Conservation (phyloP, 2,329 filamentous ascomycete genomes). For the Arthrobotrys musiformis region DNA sequence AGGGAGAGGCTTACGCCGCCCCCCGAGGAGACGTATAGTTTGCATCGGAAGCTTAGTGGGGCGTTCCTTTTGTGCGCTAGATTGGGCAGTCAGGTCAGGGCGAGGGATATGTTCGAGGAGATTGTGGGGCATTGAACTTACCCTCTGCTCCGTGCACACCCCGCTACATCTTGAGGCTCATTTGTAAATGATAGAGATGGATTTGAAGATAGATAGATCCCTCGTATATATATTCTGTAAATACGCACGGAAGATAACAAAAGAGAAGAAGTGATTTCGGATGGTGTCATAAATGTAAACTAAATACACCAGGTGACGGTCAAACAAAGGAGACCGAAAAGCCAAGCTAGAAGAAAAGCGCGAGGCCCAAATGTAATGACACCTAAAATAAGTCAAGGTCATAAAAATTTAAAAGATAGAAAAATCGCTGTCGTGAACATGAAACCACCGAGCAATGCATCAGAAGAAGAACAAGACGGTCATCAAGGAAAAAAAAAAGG, state of each 20-base stretch:
- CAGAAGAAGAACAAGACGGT: background rate
- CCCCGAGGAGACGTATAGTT: conserved; percentile 94
- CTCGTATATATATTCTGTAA: conserved; percentile 28
- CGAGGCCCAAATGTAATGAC: background rate
- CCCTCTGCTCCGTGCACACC: too few species aligned
- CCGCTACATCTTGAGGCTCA: too few species aligned
- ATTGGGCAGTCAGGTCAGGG: conserved; percentile 82
- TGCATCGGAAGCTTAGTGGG: conserved; percentile 94
- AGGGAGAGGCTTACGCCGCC: conserved; percentile 87
- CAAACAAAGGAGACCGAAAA: background rate
- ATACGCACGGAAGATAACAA: too few species aligned
- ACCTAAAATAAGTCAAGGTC: background rate
- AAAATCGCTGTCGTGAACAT: conserved; percentile 39
- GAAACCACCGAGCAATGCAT: conserved; percentile 49
- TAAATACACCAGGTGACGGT: too few species aligned
- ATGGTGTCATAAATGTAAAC: too few species aligned
- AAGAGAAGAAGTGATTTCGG: too few species aligned
- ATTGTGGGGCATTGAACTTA: conserved; percentile 59
- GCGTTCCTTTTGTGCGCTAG: conserved; percentile 92
- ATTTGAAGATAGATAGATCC: conserved; percentile 22
- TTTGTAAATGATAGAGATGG: background rate
- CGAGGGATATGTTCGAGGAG: conserved; percentile 79
- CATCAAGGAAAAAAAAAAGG: background rate
- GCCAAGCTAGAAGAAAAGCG: background rate
- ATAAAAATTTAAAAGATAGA: background rate